Conservation (phyloP, 2,329 filamentous ascomycete species). For the Neopestalotiopsis sp. region DNA sequence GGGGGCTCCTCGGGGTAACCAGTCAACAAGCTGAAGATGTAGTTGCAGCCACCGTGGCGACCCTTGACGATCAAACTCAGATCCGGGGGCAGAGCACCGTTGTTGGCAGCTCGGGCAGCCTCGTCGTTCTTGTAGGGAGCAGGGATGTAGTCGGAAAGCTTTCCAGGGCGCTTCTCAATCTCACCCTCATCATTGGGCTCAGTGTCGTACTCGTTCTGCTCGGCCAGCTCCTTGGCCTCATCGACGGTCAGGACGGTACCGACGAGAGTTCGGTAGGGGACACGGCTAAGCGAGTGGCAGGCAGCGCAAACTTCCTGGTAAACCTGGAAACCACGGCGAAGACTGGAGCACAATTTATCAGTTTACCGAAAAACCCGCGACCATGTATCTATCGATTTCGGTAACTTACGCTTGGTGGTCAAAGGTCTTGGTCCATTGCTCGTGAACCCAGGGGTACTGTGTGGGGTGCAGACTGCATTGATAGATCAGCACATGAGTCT, state of each 20-base stretch:
- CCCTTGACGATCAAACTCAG: constrained; percentile 97
- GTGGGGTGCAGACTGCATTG: constrained; percentile 83
- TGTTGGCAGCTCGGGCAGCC: constrained; percentile 96
- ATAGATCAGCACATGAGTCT: neutral
- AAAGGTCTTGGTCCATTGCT: constrained; percentile 91
- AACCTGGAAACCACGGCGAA: constrained; percentile 98
- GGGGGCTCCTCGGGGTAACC: constrained; percentile 97
- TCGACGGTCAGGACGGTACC: constrained; percentile 93
- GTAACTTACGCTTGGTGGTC: constrained; percentile 89
- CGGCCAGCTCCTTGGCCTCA: constrained; percentile 95
- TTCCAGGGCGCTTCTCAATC: constrained; percentile 97
- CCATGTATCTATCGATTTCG: neutral
- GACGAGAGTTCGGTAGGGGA: constrained; percentile 92
- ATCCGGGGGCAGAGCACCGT: constrained; percentile 96
- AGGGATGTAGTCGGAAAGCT: constrained; percentile 97
- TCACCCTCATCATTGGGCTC: constrained; percentile 98
- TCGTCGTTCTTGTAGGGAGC: constrained; percentile 98
- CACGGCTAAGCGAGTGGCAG: constrained; percentile 94
- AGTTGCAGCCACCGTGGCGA: constrained; percentile 96
- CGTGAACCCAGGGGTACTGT: constrained; percentile 94
- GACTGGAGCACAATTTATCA: constrained; percentile 55
- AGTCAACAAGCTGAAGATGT: constrained; percentile 96
- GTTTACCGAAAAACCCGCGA: neutral
- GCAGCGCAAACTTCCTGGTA: constrained; percentile 98
- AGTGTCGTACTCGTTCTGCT: constrained; percentile 98